Percentiles rank a stretch among this genome's conserved stretches.
Conservation (phyloP, 345 rosid species). For the Citrus sp. region DNA sequence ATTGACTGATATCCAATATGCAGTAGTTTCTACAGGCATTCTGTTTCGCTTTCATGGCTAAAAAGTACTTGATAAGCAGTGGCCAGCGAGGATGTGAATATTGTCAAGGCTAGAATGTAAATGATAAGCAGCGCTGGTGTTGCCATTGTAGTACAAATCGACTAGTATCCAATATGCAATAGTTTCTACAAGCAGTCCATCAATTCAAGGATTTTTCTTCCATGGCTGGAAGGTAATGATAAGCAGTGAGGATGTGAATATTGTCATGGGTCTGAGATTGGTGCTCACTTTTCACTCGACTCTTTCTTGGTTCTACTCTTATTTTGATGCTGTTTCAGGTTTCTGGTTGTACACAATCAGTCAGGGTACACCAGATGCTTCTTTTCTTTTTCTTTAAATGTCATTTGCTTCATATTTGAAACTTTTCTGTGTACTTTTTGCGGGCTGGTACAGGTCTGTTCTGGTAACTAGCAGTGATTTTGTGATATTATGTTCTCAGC, state of each 20-base stretch:
- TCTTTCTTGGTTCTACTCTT: constrained; percentile 8
- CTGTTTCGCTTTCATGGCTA: neutral
- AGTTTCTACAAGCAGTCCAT: neutral
- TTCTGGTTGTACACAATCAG: neutral
- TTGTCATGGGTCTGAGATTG: neutral
- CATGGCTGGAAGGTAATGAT: constrained; percentile 11
- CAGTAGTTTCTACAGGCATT: constrained; percentile 10
- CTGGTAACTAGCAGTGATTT: constrained; percentile 2
- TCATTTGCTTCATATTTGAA: neutral
- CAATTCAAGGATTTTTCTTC: neutral
- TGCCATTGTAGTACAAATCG: constrained; percentile 7
- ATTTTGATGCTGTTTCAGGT: constrained; percentile 8
- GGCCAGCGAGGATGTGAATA: neutral
- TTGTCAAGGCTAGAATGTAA: neutral
- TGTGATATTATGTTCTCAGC: neutral
- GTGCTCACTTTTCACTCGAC: neutral
- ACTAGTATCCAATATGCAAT: constrained; percentile 13
- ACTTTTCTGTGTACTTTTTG: neutral
- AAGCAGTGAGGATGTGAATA: neutral
- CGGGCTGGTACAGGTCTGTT: neutral
- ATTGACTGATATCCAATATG: constrained; percentile 9
- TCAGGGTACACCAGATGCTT: neutral
- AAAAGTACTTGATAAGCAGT: constrained; percentile 3
- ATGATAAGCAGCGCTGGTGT: neutral
- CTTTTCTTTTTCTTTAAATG: neutral